phyloP scores from a whole-genome alignment of 345 rosid genomes.

The Murraya paniculata region DNA sequence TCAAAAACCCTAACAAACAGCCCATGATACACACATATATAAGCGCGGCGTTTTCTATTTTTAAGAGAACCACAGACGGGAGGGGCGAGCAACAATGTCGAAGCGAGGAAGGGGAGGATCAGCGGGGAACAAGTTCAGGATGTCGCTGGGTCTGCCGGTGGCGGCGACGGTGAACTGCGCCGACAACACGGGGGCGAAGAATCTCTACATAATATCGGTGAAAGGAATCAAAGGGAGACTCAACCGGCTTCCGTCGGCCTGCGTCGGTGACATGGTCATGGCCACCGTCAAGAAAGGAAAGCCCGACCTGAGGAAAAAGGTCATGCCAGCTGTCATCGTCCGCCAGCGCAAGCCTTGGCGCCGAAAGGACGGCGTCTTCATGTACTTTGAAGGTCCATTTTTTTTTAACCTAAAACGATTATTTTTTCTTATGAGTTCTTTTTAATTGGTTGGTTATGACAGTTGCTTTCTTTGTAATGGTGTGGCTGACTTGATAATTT shows the following conservation, averaged over 20 bases:
- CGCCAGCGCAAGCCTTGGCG: conserved; percentile 98
- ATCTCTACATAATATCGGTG: conserved; percentile 89
- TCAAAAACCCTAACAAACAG: conserved; percentile 21
- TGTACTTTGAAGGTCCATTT: conserved; percentile 86
- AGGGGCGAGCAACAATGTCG: conserved; percentile 36
- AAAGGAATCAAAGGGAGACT: conserved; percentile 95
- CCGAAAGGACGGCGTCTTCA: conserved; percentile 96
- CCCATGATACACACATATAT: background rate
- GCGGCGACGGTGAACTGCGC: conserved; percentile 79
- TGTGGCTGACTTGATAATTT: background rate
- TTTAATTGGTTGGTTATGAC: background rate
- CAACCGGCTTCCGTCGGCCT: conserved; percentile 86
- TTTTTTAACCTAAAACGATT: background rate
- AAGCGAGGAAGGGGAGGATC: conserved; percentile 65
- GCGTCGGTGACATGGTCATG: conserved; percentile 98
- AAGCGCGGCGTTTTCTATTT: background rate
- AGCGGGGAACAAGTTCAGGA: conserved; percentile 77
- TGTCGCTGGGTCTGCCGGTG: conserved; percentile 82
- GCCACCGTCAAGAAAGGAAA: conserved; percentile 97
- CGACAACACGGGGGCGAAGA: conserved; percentile 75
- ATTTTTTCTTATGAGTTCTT: background rate
- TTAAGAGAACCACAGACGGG: background rate
- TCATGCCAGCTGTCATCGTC: conserved; percentile 91
- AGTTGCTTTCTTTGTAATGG: conserved; percentile 22
- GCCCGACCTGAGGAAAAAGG: conserved; percentile 94